phyloP scores from a whole-genome alignment of 345 rosid genomes.

The Eucalyptus lansdowneana region DNA sequence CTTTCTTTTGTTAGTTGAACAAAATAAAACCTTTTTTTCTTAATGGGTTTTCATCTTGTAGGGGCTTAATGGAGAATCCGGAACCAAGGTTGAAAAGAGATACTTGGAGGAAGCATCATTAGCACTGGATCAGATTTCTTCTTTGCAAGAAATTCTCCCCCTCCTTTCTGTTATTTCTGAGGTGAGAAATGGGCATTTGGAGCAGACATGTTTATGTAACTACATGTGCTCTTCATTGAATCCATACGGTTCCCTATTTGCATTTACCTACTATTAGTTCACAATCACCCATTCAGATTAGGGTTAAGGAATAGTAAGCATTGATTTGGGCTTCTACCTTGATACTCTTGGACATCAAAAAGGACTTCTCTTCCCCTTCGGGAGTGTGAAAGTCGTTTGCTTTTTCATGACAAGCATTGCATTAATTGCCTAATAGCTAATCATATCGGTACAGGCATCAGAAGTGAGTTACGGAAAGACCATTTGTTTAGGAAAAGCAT shows the following conservation, averaged over 20 bases:
- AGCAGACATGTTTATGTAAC: background rate
- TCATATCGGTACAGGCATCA: background rate
- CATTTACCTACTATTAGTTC: background rate
- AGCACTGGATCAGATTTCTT: conserved; percentile 27
- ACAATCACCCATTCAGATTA: background rate
- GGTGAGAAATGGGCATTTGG: conserved; percentile 19
- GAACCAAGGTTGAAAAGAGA: conserved; percentile 9
- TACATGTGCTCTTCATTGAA: background rate
- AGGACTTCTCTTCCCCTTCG: background rate
- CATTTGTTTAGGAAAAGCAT: background rate
- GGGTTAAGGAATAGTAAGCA: background rate
- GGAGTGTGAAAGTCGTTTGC: background rate
- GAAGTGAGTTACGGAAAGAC: background rate
- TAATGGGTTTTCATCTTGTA: conserved; percentile 1
- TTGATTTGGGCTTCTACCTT: background rate
- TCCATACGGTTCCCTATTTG: background rate
- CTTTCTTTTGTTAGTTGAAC: background rate
- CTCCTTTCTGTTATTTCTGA: conserved; percentile 63
- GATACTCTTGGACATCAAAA: background rate
- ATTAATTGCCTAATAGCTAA: background rate
- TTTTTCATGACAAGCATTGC: background rate
- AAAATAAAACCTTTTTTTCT: background rate
- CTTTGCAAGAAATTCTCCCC: conserved; percentile 54
- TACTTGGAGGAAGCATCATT: conserved; percentile 25
- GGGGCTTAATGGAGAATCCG: conserved; percentile 20